A percentile compares a stretch with the other conserved stretches of the same genome.
These are phyloP conservation scores for Spiromastix sp. DNA, from an alignment of 2,329 filamentous ascomycete species.

Conservation along the genomic window DNA sequence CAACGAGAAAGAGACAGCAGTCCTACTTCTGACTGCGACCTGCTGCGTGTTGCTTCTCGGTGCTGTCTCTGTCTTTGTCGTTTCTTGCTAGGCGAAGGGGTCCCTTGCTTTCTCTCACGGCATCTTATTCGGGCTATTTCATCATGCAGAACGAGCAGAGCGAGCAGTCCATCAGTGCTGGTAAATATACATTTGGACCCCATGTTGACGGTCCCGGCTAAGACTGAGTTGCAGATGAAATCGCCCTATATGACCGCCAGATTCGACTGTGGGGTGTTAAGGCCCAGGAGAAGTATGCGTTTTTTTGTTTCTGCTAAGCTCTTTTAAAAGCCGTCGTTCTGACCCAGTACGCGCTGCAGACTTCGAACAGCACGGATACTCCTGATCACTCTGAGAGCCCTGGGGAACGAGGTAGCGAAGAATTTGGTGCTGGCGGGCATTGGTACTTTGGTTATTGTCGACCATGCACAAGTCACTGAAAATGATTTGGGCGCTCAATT, in stretches of 20 bases:
- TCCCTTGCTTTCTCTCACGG: too few species aligned
- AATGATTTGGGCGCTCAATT: conserved; percentile 76
- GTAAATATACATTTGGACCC: too few species aligned
- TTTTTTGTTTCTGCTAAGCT: background rate
- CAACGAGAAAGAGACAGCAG: too few species aligned
- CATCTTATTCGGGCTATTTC: too few species aligned
- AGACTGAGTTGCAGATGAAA: conserved; percentile 82
- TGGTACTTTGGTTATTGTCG: conserved; percentile 77
- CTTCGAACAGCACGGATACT: conserved; percentile 85
- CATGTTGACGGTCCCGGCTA: too few species aligned
- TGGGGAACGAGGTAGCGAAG: conserved; percentile 93
- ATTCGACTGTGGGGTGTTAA: conserved; percentile 96
- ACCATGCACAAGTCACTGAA: conserved; percentile 64
- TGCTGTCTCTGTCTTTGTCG: too few species aligned
- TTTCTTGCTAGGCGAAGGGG: too few species aligned
- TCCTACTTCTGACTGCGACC: too few species aligned
- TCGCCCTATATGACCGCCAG: conserved; percentile 93
- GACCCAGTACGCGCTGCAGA: conserved; percentile 40
- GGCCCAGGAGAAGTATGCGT: conserved; percentile 62
- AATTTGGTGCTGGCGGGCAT: conserved; percentile 93
- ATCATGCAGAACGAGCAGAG: too few species aligned
- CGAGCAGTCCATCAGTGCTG: too few species aligned
- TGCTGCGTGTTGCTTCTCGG: too few species aligned
- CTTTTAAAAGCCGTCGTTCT: background rate
- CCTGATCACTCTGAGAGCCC: conserved; percentile 74